Evolutionary conservation across 2,329 filamentous ascomycete species (phyloP), one percentile per base, ranked within the genome.

Genomic region (Clathrospora elynae): DNA sequence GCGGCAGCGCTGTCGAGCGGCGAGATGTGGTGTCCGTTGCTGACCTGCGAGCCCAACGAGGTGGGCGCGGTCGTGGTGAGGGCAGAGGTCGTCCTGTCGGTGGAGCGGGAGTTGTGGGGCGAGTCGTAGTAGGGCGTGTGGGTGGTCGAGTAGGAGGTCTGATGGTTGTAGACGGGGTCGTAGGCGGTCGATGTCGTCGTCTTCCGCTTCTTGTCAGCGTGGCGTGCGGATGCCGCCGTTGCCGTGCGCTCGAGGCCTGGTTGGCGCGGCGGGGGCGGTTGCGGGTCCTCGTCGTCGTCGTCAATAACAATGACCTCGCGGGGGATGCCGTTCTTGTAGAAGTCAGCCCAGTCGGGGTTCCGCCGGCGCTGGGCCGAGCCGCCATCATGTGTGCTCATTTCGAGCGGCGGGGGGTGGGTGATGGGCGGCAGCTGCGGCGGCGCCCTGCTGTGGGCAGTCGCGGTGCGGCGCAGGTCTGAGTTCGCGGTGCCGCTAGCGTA

Each of bases 51-150:
- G 10, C 85, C 86, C 5, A 91, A 74, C 10, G 92, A 97, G 1
- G 93, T 96, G 4, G 90, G 85, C 29, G 92, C 92, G 0, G 91
- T 96, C 3, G 90, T 93, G 62, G 92, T 84, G 43, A 91, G 76
- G 29, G 82, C 81, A 11, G 89, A 93, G 20, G 87, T 87, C 10
- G 88, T 95, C 51, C 89, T 83, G 70, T 92, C 90, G 55, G 86
- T 93, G 4, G 90, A 95, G 41, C 85, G 78, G 9, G 88, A 90
- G 30, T 87, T 86, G 35, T 81, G 83, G 39, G 82, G 84, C 10
- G 80, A 78, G 51, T 84, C 80, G 59, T 86, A 83, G 49, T 83
- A 81, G 35, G 87, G 85, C 18, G 86, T 86, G 62, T 87, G 83
- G 43, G 87, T 82, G 57, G 85, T 85, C 3, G 90, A 91, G 68